Evolutionary conservation across 2,329 filamentous ascomycete species (phyloP).

Genomic region (Botrytis tulipae): DNA sequence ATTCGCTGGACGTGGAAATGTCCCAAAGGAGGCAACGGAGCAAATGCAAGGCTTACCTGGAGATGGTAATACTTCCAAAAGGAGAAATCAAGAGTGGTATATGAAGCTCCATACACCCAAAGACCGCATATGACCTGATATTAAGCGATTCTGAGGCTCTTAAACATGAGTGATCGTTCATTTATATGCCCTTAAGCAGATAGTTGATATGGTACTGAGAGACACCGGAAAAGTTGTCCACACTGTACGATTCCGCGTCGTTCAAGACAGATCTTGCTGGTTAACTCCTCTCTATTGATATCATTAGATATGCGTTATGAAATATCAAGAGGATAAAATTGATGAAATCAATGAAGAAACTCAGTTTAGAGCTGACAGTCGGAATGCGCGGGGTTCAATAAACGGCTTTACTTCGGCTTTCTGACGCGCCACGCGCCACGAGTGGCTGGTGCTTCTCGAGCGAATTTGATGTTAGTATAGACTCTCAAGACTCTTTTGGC

Average conservation of each 20-base stretch:
- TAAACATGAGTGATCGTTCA: not conserved
- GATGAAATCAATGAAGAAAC: not conserved
- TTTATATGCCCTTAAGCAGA: too few species aligned
- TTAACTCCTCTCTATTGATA: not conserved
- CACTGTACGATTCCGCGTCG: too few species aligned
- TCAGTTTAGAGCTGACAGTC: not conserved
- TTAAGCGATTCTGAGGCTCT: not conserved
- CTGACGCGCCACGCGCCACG: not conserved
- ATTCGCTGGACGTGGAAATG: not conserved
- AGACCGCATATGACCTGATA: rapidly evolving
- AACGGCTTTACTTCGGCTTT: not conserved
- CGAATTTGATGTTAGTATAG: not conserved
- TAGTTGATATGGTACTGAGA: not conserved
- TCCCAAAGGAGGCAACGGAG: conserved; percentile 5
- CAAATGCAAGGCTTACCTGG: not conserved
- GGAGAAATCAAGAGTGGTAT: not conserved
- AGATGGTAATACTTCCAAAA: conserved; percentile 1
- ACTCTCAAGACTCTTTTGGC: not conserved
- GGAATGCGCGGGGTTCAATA: not conserved
- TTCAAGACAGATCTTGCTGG: not conserved
- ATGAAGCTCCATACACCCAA: not conserved
- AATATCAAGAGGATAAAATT: too few species aligned
- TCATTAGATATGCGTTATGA: too few species aligned
- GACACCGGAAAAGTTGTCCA: not conserved
- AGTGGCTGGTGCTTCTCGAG: not conserved